These are phyloP conservation scores for Microthlaspi erraticum DNA, from an alignment of 345 rosid species.

Conservation along the genomic window DNA sequence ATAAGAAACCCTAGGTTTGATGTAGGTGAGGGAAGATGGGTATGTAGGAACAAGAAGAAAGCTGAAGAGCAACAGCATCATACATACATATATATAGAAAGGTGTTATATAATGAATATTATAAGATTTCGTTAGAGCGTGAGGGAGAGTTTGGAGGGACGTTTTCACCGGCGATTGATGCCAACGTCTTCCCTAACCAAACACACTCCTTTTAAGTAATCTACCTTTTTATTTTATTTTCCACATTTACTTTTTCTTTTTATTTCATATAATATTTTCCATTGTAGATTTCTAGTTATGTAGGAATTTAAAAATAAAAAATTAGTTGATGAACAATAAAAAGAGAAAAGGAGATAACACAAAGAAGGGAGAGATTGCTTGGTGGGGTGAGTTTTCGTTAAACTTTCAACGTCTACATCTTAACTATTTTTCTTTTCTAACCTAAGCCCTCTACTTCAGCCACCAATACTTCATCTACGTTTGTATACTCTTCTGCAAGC, in stretches of 20 bases:
- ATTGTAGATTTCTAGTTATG: constrained; percentile 5
- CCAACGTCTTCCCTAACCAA: constrained; percentile 79
- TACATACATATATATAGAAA: constrained; percentile 29
- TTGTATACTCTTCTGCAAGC: constrained; percentile 27
- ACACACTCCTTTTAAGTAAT: constrained; percentile 56
- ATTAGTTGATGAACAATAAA: not conserved
- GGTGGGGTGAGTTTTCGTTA: constrained; percentile 70
- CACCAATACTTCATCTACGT: constrained; percentile 46
- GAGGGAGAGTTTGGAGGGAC: constrained; percentile 55
- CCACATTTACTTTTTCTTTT: constrained; percentile 19
- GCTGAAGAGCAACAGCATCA: constrained; percentile 47
- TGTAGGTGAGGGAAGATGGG: constrained; percentile 45
- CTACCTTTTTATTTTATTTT: constrained; percentile 18
- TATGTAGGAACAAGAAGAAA: constrained; percentile 46
- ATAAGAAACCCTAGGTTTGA: constrained; percentile 42
- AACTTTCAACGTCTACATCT: constrained; percentile 66
- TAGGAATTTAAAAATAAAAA: no score
- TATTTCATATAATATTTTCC: not conserved
- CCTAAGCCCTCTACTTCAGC: constrained; percentile 58
- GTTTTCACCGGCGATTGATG: constrained; percentile 59
- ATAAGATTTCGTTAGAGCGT: constrained; percentile 64
- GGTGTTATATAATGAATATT: constrained; percentile 13
- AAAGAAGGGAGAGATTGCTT: constrained; percentile 56
- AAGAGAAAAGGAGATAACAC: constrained; percentile 1
- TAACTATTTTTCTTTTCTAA: constrained; percentile 52